phyloP scores from a whole-genome alignment of 345 rosid genomes.

The Aurinia saxatilis region DNA sequence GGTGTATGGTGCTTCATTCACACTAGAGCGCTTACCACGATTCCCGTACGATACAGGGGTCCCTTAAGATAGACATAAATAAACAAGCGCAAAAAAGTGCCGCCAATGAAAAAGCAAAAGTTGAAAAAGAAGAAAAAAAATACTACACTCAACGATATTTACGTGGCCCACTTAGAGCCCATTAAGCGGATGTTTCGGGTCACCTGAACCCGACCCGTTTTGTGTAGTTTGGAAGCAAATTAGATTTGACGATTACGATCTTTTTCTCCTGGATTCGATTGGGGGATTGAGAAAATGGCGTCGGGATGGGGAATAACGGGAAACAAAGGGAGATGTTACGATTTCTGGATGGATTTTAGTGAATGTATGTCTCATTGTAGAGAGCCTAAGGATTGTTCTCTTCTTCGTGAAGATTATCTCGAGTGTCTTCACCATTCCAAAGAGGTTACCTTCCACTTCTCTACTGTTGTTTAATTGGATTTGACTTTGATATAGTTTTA shows the following conservation, averaged over 20 bases:
- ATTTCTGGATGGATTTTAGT: conserved; percentile 65
- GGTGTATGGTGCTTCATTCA: conserved; percentile 6
- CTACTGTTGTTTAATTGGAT: background rate
- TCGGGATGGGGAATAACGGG: conserved; percentile 99
- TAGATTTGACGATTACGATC: background rate
- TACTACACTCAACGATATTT: too few relatives aligned
- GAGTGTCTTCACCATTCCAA: conserved; percentile 99
- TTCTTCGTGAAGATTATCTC: conserved; percentile 90
- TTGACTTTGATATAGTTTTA: background rate
- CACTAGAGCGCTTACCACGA: conserved; percentile 1
- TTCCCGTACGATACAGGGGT: background rate
- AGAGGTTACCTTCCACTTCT: conserved; percentile 45
- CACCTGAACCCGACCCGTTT: background rate
- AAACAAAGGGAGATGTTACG: conserved; percentile 90
- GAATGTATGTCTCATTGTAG: conserved; percentile 93
- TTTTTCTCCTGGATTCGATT: background rate
- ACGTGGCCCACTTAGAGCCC: conserved; percentile 1
- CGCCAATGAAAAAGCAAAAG: conserved; percentile 10
- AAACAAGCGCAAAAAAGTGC: background rate
- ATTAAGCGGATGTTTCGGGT: background rate
- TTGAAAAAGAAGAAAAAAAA: background rate
- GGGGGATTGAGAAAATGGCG: conserved; percentile 48
- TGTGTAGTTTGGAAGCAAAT: background rate
- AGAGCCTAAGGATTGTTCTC: conserved; percentile 89
- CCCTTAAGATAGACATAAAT: background rate